Percentiles rank a stretch among this genome's conserved stretches.
Conservation (phyloP, 202 grass and related monocot species). For the Brachypodium distachyon region DNA sequence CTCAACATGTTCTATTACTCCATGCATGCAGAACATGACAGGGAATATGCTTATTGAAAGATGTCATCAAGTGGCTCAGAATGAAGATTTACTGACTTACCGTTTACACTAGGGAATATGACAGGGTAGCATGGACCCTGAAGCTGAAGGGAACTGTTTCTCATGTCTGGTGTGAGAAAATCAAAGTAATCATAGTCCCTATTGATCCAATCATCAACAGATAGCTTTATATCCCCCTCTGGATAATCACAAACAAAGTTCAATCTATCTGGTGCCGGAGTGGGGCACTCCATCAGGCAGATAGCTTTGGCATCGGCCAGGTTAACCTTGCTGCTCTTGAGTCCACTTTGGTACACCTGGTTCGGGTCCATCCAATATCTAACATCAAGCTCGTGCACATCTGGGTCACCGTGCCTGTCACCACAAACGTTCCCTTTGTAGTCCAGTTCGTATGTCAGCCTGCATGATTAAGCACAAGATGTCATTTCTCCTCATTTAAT, state of each 20-base stretch:
- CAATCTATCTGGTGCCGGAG: conserved; percentile 54
- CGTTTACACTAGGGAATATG: conserved; percentile 93
- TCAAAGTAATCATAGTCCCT: conserved; percentile 98
- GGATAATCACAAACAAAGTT: conserved; percentile 96
- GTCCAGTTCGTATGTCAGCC: conserved; percentile 82
- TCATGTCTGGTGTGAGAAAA: conserved; percentile 84
- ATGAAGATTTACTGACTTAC: conserved; percentile 17
- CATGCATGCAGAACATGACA: not conserved
- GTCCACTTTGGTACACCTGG: conserved; percentile 88
- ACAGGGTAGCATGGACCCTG: conserved; percentile 96
- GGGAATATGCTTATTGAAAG: no score
- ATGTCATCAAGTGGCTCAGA: not conserved
- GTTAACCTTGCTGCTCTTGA: conserved; percentile 58
- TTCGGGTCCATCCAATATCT: conserved; percentile 91
- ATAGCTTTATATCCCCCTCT: conserved; percentile 70
- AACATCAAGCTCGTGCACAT: conserved; percentile 78
- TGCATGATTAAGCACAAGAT: conserved; percentile 8
- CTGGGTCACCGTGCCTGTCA: conserved; percentile 47
- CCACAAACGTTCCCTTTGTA: conserved; percentile 95
- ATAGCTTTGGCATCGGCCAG: conserved; percentile 76
- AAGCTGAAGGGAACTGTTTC: conserved; percentile 81
- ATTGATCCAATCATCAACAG: conserved; percentile 93
- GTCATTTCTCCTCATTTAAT: not conserved
- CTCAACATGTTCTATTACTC: not conserved
- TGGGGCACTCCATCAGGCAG: conserved; percentile 95